Evolutionary conservation across 768 basidiomycete species (phyloP).

Genomic region (Calocera viscosa): DNA sequence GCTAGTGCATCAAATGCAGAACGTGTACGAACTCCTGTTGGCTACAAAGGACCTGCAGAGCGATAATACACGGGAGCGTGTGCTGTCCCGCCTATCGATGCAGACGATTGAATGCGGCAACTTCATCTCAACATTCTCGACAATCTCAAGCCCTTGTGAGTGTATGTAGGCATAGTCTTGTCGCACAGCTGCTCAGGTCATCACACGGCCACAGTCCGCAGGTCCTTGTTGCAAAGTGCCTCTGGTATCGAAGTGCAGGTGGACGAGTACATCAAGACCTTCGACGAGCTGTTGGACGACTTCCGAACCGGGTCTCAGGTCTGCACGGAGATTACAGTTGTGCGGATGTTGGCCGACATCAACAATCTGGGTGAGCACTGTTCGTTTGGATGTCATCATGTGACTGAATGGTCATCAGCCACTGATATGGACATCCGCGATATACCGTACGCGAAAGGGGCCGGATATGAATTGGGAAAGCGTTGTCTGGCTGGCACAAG

Average conservation of each 20-base stretch:
- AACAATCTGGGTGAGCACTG: background rate
- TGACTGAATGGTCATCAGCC: background rate
- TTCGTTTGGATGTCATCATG: too few species aligned
- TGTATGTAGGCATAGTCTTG: background rate
- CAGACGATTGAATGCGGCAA: background rate
- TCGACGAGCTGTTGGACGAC: background rate
- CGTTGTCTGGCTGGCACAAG: constrained; percentile 17
- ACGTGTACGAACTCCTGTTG: background rate
- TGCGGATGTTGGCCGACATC: background rate
- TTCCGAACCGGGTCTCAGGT: background rate
- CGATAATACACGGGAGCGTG: background rate
- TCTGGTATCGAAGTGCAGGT: background rate
- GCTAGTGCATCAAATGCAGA: background rate
- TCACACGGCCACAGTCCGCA: background rate
- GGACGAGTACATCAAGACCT: background rate
- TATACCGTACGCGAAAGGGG: background rate
- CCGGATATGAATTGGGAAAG: background rate
- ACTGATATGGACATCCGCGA: background rate
- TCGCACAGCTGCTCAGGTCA: background rate
- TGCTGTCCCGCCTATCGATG: background rate
- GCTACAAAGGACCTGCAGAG: background rate
- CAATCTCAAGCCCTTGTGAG: background rate
- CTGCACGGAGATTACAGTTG: background rate
- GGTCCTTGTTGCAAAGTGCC: background rate
- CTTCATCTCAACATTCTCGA: background rate